Conservation (phyloP, 495 filamentous ascomycete genomes). For the Penicillium coprophilum region DNA sequence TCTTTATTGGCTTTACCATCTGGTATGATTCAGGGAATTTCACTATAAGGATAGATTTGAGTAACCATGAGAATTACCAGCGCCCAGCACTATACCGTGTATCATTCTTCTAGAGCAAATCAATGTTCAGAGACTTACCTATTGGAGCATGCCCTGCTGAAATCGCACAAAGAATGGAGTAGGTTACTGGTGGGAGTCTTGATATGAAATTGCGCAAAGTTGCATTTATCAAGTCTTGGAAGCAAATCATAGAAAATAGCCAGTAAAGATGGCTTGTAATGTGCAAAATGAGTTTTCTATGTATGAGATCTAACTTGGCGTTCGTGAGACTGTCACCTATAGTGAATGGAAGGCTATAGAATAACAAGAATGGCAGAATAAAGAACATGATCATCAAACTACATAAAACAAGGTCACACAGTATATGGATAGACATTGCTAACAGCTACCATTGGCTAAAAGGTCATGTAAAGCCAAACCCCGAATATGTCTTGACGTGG, state of each 20-base stretch:
- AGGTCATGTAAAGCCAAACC: not conserved
- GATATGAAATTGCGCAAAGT: too few species aligned
- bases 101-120: not conserved
- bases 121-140: not conserved
- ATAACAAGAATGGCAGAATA: not conserved
- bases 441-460: too few species aligned
- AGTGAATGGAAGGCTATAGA: not conserved
- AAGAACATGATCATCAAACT: not conserved
- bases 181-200: not conserved
- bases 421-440: not conserved
- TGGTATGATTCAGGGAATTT: not conserved
- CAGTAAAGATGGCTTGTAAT: too few species aligned
- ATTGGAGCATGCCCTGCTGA: not conserved
- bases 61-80: too few species aligned
- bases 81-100: not conserved
- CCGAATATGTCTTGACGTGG: not conserved
- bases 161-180: not conserved
- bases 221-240: not conserved
- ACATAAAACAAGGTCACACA: not conserved
- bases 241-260: not conserved
- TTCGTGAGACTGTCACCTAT: not conserved
- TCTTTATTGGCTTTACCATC: not conserved
- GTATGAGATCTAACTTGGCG: not conserved
- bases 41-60: not conserved
- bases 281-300: too few species aligned